These are phyloP conservation scores for Atkinsonella texensis DNA, from an alignment of 2,329 filamentous ascomycete species.

Conservation along the genomic window DNA sequence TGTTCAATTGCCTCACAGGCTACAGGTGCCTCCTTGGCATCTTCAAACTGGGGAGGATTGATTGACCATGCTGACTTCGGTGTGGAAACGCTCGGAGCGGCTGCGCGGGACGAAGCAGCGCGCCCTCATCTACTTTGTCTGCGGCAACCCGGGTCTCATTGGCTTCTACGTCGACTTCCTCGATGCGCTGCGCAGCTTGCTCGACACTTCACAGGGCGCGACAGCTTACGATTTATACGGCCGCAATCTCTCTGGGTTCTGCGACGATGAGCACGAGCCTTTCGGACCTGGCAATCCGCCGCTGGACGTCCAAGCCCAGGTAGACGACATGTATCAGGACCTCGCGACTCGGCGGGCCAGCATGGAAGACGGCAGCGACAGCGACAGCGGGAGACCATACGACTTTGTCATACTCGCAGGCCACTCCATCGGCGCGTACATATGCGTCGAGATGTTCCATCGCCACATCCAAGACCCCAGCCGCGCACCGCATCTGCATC, in stretches of 20 bases:
- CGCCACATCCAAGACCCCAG: constrained; percentile 32
- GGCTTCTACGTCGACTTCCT: constrained; percentile 63
- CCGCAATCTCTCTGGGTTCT: constrained; percentile 46
- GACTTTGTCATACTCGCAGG: constrained; percentile 55
- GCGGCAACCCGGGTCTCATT: constrained; percentile 66
- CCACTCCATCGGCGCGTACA: constrained; percentile 64
- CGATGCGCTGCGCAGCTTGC: constrained; percentile 37
- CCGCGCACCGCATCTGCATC: constrained; percentile 24
- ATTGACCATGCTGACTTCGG: constrained; percentile 12
- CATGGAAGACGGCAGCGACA: constrained; percentile 9
- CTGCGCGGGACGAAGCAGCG: constrained; percentile 12
- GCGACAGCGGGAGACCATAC: constrained; percentile 27
- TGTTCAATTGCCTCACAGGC: neutral
- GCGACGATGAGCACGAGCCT: constrained; percentile 37
- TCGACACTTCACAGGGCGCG: constrained; percentile 31
- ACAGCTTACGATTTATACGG: constrained; percentile 43
- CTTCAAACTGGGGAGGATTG: neutral
- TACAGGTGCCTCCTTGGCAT: neutral
- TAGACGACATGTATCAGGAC: constrained; percentile 29
- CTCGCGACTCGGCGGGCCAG: constrained; percentile 14
- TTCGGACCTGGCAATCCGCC: constrained; percentile 31
- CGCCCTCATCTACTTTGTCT: constrained; percentile 57
- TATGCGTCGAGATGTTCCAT: constrained; percentile 55
- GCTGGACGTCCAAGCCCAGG: constrained; percentile 41
- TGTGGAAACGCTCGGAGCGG: constrained; percentile 19